Evolutionary conservation across 306 rosid species (phyloP).

Genomic region (Pyrus betulifolia): DNA sequence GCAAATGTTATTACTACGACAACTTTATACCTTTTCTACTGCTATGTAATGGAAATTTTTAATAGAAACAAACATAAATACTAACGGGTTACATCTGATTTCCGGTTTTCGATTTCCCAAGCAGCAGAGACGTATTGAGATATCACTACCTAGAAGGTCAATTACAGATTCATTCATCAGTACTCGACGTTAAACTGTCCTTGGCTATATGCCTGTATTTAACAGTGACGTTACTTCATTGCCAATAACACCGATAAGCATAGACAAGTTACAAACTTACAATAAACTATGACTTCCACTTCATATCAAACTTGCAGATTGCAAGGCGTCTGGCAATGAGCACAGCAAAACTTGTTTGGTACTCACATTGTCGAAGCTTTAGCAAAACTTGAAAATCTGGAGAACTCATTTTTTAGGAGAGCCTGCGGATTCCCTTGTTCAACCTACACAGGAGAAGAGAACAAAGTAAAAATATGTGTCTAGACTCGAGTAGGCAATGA

Average conservation of each 20-base stretch:
- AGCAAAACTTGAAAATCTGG: constrained; percentile 64
- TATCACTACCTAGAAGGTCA: background rate
- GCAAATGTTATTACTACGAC: too few relatives aligned
- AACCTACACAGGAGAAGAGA: constrained; percentile 27
- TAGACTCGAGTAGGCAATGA: background rate
- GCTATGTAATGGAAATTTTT: background rate
- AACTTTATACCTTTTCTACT: background rate
- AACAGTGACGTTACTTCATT: background rate
- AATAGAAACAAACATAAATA: background rate
- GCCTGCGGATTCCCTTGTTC: constrained; percentile 78
- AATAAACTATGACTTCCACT: background rate
- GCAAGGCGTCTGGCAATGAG: background rate
- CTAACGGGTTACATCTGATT: background rate
- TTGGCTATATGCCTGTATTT: background rate
- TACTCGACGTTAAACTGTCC: background rate
- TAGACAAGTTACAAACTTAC: background rate
- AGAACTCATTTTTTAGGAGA: constrained; percentile 46
- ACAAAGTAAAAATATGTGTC: background rate
- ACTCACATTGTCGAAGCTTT: constrained; percentile 64
- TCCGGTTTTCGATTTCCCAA: background rate
- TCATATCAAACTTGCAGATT: background rate
- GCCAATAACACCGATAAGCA: background rate
- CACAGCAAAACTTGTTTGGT: constrained; percentile 5
- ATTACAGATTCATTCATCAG: background rate
- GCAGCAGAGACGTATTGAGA: background rate